Percentiles rank a stretch among this genome's conserved stretches.
Evolutionary conservation across 805 yeast genomes (phyloP).

Genomic region (Lachancea waltii): DNA sequence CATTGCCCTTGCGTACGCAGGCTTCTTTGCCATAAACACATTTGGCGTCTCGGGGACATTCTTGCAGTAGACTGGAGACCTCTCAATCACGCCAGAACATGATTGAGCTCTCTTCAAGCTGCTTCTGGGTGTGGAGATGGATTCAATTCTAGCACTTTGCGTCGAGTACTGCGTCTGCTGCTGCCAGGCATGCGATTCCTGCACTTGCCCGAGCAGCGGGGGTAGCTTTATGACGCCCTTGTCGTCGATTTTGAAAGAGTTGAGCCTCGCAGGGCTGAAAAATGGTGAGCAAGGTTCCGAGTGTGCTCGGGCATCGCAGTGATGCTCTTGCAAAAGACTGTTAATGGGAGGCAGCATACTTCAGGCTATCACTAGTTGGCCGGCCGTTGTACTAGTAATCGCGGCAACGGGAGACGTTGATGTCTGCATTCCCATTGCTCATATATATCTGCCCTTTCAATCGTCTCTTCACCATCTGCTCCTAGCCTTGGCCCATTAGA

Average conservation of each 20-base stretch:
- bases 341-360: conserved; percentile 7
- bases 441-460: background rate
- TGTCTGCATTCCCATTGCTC: too few species aligned
- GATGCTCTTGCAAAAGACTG: conserved; percentile 5
- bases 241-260: conserved; percentile 22
- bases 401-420: too few species aligned
- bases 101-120: conserved; percentile 6
- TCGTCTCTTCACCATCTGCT: background rate
- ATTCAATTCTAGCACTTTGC: too few species aligned
- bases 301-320: conserved; percentile 7
- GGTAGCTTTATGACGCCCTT: conserved; percentile 28
- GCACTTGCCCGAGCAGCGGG: conserved; percentile 17
- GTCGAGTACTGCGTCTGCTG: too few species aligned
- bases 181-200: too few species aligned
- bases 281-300: conserved; percentile 21
- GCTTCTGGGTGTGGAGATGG: conserved; percentile 7
- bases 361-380: too few species aligned
- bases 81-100: conserved; percentile 5
- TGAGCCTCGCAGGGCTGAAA: conserved; percentile 13
- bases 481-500: background rate
- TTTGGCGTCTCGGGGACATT: conserved; percentile 1
- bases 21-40: background rate
- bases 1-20: conserved; percentile 2
- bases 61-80: conserved; percentile 12
- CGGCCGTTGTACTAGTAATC: too few species aligned